Evolutionary conservation across 2,329 filamentous ascomycete genomes (phyloP).

Genomic region (Pseudogymnoascus destructans): DNA sequence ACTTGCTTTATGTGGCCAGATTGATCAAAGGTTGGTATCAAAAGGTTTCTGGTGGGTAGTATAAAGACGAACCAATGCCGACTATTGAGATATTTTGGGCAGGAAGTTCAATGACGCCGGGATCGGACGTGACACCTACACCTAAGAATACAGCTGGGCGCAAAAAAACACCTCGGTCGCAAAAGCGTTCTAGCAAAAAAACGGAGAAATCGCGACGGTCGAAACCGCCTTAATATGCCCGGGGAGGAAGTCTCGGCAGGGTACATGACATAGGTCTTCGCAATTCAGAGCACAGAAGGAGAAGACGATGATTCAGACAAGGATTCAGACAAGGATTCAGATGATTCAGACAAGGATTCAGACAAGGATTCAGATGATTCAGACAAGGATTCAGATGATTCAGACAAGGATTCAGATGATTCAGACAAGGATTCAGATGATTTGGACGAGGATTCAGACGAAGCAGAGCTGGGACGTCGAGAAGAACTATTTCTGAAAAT

Average conservation of each 20-base stretch:
- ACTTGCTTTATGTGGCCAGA: background rate
- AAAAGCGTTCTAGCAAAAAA: too few species aligned
- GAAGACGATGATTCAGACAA: background rate
- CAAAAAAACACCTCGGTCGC: background rate
- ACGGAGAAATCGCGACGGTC: too few species aligned
- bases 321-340: too few species aligned
- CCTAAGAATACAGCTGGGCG: constrained; percentile 10
- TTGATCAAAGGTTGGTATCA: background rate
- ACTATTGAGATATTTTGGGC: background rate
- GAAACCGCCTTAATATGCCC: too few species aligned
- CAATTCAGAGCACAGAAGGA: background rate
- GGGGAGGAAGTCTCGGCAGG: constrained; percentile 1
- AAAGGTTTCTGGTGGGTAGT: background rate
- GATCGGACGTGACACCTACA: constrained; percentile 6
- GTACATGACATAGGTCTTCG: constrained; percentile 9
- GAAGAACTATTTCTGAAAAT: background rate
- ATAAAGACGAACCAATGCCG: background rate
- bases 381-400: background rate
- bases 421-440: too few species aligned
- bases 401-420: too few species aligned
- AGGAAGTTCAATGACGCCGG: background rate
- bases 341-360: too few species aligned
- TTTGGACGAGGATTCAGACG: too few species aligned
- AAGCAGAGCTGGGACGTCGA: background rate
- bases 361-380: too few species aligned